A percentile compares a stretch with the other conserved stretches of the same genome.
Evolutionary conservation across 495 filamentous ascomycete species (phyloP).

Genomic region (Aspergillus taichungensis): DNA sequence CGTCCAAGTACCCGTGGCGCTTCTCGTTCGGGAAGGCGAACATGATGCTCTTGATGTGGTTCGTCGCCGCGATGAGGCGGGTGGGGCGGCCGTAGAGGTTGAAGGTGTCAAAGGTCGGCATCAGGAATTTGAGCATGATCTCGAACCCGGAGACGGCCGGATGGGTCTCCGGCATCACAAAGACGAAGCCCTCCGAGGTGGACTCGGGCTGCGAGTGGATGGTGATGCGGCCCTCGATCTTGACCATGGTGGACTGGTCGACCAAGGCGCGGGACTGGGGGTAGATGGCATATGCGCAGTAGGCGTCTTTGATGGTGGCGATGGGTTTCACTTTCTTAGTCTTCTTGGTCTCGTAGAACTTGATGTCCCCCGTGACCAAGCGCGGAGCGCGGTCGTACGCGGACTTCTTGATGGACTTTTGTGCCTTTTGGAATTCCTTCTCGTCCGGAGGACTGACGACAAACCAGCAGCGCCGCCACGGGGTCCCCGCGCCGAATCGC

Average conservation of each 20-base stretch:
- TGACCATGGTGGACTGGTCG: conserved; percentile 87
- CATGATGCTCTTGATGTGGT: conserved; percentile 87
- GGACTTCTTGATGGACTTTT: conserved; percentile 72
- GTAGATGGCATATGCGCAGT: conserved; percentile 90
- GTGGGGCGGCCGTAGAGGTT: conserved; percentile 85
- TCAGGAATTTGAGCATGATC: conserved; percentile 90
- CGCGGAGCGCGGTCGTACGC: conserved; percentile 65
- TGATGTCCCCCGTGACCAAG: conserved; percentile 74
- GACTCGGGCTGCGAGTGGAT: conserved; percentile 68
- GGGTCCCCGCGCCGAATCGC: conserved; percentile 90
- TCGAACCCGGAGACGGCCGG: conserved; percentile 90
- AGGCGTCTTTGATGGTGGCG: conserved; percentile 82
- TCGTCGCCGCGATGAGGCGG: conserved; percentile 75
- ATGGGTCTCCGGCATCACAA: conserved; percentile 93
- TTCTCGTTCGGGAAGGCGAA: conserved; percentile 91
- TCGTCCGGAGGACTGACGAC: conserved; percentile 87
- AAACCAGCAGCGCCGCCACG: conserved; percentile 95
- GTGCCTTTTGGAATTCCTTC: conserved; percentile 76
- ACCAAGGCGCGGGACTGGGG: conserved; percentile 89
- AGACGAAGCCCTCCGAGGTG: conserved; percentile 84
- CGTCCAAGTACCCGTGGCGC: conserved; percentile 85
- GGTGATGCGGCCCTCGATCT: conserved; percentile 84
- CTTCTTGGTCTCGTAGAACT: conserved; percentile 91
- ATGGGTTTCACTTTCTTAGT: conserved; percentile 87
- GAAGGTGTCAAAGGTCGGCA: conserved; percentile 92